These are phyloP conservation scores for Hypomontagnella submonticulosa DNA, from an alignment of 495 filamentous ascomycete genomes.

Conservation along the genomic window DNA sequence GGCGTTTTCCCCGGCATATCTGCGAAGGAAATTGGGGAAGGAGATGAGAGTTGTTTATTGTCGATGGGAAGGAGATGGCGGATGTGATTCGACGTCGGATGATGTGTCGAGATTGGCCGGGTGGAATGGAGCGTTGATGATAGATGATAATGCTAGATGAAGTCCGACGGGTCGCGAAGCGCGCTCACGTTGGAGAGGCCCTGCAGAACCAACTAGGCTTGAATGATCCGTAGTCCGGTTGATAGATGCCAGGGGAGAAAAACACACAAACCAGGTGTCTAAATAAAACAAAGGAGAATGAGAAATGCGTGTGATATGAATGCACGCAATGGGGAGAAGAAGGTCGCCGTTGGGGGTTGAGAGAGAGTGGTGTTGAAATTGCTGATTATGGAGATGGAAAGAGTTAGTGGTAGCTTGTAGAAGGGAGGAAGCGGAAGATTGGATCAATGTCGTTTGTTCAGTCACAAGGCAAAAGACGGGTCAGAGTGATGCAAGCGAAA, in stretches of 20 bases:
- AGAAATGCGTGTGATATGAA: slow-evolving; percentile 25
- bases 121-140: slow-evolving; percentile 34
- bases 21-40: slow-evolving; percentile 30
- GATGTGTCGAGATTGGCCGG: slow-evolving; percentile 33
- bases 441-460: slow-evolving; percentile 38
- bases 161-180: slow-evolving; percentile 45
- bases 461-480: slow-evolving; percentile 25
- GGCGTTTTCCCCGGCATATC: slow-evolving; percentile 73
- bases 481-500: slow-evolving; percentile 45
- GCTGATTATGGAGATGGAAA: slow-evolving; percentile 28
- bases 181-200: slow-evolving; percentile 43
- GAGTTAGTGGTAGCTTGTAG: not conserved
- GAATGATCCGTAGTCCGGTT: slow-evolving; percentile 11
- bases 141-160: slow-evolving; percentile 39
- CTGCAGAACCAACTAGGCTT: slow-evolving; percentile 28
- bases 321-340: slow-evolving; percentile 23
- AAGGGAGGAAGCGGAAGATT: slow-evolving; percentile 19
- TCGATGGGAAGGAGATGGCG: slow-evolving; percentile 13
- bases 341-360: slow-evolving; percentile 3
- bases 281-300: slow-evolving; percentile 42
- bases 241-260: slow-evolving; percentile 18
- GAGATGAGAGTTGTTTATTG: slow-evolving; percentile 2
- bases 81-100: slow-evolving; percentile 12
- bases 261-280: slow-evolving; percentile 40
- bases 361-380: slow-evolving; percentile 13